Evolutionary conservation across 192 early-diverging fungal genomes (phyloP).

Genomic region (Umbelopsis ramanniana): DNA sequence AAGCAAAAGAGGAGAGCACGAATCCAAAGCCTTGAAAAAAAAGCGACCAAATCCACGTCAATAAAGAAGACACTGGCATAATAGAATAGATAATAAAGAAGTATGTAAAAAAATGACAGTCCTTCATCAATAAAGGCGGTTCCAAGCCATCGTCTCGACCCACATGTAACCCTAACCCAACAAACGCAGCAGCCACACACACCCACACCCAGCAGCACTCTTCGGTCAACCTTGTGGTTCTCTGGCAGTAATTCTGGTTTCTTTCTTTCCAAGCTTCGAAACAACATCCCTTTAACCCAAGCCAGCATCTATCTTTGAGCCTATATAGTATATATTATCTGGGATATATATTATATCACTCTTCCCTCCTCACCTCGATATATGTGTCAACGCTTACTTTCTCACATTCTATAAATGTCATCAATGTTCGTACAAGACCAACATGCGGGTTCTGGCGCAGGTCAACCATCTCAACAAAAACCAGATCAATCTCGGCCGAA

Average conservation of each 20-base stretch:
- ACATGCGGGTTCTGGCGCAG: conserved; percentile 15
- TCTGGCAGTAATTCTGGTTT: conserved; percentile 10
- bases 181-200: too few relatives aligned
- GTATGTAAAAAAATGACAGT: too few relatives aligned
- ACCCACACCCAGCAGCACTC: too few relatives aligned
- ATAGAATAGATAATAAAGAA: neutral
- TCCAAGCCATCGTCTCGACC: too few relatives aligned
- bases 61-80: too few relatives aligned
- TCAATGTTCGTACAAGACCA: conserved; percentile 21
- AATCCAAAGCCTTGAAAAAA: neutral
- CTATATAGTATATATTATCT: conserved; percentile 17
- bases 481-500: conserved; percentile 38
- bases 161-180: too few relatives aligned
- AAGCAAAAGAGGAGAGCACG: too few relatives aligned
- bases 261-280: neutral
- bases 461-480: conserved; percentile 21
- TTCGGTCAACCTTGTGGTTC: neutral
- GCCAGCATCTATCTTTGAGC: neutral
- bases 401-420: conserved; percentile 5
- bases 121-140: too few relatives aligned
- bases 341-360: conserved; percentile 16
- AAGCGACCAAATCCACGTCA: too few relatives aligned
- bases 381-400: conserved; percentile 6
- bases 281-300: neutral
- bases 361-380: neutral